Percentiles rank a stretch among this genome's conserved stretches.
Evolutionary conservation across 2,329 filamentous ascomycete genomes (phyloP).

Genomic region (Fusarium liriodendri): DNA sequence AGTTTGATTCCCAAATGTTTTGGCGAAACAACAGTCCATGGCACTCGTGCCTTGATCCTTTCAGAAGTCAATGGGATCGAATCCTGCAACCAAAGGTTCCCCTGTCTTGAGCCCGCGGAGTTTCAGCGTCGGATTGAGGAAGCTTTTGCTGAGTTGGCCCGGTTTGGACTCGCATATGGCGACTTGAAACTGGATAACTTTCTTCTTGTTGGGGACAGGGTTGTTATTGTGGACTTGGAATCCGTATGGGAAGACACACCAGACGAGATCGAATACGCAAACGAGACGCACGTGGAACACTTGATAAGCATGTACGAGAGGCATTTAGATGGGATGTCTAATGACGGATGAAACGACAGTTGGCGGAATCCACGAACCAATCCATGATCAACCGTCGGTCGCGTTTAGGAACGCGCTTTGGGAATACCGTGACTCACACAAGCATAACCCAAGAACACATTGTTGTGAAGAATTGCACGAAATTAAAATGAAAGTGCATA

Average conservation of each 20-base stretch:
- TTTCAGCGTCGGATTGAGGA: neutral
- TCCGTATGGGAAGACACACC: neutral
- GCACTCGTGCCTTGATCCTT: neutral
- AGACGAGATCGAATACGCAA: constrained; percentile 1
- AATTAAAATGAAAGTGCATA: neutral
- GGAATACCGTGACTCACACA: neutral
- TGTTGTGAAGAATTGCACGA: neutral
- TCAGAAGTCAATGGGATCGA: neutral
- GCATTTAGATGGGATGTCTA: neutral
- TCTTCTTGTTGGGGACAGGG: neutral
- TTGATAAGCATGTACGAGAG: neutral
- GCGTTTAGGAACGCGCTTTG: neutral
- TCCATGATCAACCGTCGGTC: neutral
- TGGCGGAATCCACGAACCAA: neutral
- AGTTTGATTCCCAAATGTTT: neutral
- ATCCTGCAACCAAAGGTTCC: neutral
- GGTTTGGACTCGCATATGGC: neutral
- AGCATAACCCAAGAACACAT: neutral
- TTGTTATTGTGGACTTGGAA: neutral
- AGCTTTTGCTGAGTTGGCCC: neutral
- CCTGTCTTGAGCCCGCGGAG: neutral
- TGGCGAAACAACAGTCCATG: neutral
- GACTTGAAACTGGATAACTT: neutral
- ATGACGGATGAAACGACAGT: neutral
- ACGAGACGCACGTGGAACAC: neutral